A percentile compares a stretch with the other conserved stretches of the same genome.
Conservation (phyloP, 192 early-diverging fungal genomes). For the Glomus cerebriforme region DNA sequence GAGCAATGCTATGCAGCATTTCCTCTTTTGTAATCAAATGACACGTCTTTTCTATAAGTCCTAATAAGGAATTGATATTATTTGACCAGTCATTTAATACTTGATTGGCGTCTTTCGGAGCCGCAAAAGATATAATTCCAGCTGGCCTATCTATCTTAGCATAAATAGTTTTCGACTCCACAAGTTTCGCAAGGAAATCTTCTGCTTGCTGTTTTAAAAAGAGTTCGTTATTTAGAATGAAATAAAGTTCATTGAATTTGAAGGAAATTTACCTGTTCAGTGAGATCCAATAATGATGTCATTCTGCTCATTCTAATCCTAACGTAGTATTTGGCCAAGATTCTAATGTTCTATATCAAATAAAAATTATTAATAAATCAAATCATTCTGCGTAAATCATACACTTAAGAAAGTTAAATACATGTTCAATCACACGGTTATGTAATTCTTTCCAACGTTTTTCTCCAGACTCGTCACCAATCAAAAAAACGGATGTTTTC, state of each 20-base stretch:
- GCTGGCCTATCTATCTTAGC: slow-evolving; percentile 93
- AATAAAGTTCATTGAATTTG: not conserved
- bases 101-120: slow-evolving; percentile 82
- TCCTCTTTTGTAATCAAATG: slow-evolving; percentile 90
- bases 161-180: slow-evolving; percentile 93
- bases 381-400: not conserved
- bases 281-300: slow-evolving; percentile 88
- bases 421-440: slow-evolving; percentile 95
- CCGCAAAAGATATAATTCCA: slow-evolving; percentile 86
- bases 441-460: slow-evolving; percentile 84
- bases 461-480: slow-evolving; percentile 71
- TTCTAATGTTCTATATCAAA: slow-evolving; percentile 78
- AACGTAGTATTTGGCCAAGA: slow-evolving; percentile 95
- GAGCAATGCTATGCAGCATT: slow-evolving; percentile 83
- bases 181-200: slow-evolving; percentile 89
- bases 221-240: not conserved
- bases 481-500: slow-evolving; percentile 73
- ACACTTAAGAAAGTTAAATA: slow-evolving; percentile 38
- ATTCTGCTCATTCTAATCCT: slow-evolving; percentile 83
- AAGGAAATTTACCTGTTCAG: slow-evolving; percentile 51
- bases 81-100: slow-evolving; percentile 92
- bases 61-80: slow-evolving; percentile 84
- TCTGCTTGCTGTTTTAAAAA: slow-evolving; percentile 72
- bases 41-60: slow-evolving; percentile 93
- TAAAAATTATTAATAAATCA: not conserved